Percentiles rank a stretch among this genome's conserved stretches.
phyloP scores from a whole-genome alignment of 352 stramenopile genomes.

The Globisporangium paddicum region DNA sequence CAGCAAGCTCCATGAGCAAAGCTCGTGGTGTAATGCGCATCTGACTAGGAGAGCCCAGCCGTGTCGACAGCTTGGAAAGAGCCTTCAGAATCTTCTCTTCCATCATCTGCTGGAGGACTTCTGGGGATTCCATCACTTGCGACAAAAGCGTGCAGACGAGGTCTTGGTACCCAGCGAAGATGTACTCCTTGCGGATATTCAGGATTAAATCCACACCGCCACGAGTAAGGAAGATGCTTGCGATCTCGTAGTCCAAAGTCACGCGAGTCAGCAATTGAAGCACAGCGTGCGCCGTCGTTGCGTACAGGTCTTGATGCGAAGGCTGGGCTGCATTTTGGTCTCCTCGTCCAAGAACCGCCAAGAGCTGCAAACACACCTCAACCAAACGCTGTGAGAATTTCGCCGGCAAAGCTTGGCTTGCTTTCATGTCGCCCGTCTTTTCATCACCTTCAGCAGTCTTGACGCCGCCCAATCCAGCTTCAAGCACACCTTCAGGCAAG shows the following conservation, averaged over 20 bases:
- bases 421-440: conserved; percentile 6
- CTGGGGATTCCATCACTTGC: conserved; percentile 73
- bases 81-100: conserved; percentile 79
- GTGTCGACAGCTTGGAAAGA: conserved; percentile 68
- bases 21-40: conserved; percentile 81
- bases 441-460: conserved; percentile 5
- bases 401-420: conserved; percentile 12
- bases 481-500: neutral
- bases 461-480: conserved; percentile 8
- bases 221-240: conserved; percentile 45
- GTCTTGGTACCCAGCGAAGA: conserved; percentile 72
- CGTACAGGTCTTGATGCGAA: conserved; percentile 13
- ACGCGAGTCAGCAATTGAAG: conserved; percentile 68
- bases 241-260: conserved; percentile 71
- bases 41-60: conserved; percentile 60
- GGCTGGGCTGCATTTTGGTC: neutral
- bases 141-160: conserved; percentile 65
- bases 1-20: conserved; percentile 73
- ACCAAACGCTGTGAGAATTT: conserved; percentile 35
- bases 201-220: conserved; percentile 61
- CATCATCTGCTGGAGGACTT: conserved; percentile 84
- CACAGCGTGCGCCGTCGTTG: conserved; percentile 51
- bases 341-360: conserved; percentile 7
- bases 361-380: conserved; percentile 28
- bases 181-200: conserved; percentile 29